phyloP scores from a whole-genome alignment of 352 stramenopile genomes.

The Globisporangium splendens region DNA sequence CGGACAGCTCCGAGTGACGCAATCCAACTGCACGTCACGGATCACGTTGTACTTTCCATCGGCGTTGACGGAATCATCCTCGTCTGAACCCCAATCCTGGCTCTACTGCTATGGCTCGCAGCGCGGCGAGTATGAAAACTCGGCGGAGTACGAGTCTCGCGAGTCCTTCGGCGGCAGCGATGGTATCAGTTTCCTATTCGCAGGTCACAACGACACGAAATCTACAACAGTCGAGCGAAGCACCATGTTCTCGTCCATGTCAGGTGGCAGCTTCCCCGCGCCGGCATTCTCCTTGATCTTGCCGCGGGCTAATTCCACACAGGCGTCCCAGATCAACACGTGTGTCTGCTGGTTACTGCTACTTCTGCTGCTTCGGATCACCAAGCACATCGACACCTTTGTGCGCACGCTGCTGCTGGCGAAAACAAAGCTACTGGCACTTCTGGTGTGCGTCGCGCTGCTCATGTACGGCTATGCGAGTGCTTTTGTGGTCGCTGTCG shows the following conservation, averaged over 20 bases:
- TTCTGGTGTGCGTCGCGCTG: conserved; percentile 28
- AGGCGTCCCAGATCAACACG: conserved; percentile 22
- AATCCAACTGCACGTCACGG: conserved; percentile 30
- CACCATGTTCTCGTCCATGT: conserved; percentile 40
- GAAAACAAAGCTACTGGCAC: conserved; percentile 24
- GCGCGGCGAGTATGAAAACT: conserved; percentile 16
- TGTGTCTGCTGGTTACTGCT: conserved; percentile 45
- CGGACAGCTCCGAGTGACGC: conserved; percentile 38
- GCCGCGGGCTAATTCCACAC: conserved; percentile 14
- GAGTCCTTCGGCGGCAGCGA: conserved; percentile 16
- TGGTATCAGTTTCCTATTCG: conserved; percentile 21
- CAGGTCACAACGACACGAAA: conserved; percentile 30
- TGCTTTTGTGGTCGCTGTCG: conserved; percentile 36
- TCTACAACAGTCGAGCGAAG: conserved; percentile 23
- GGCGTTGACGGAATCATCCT: background rate
- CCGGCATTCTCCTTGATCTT: conserved; percentile 45
- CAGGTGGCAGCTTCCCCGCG: conserved; percentile 21
- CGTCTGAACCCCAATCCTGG: background rate
- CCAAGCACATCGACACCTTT: conserved; percentile 36
- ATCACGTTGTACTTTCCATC: conserved; percentile 24
- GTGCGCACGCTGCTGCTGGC: conserved; percentile 31
- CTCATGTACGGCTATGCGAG: conserved; percentile 47
- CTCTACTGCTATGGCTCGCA: conserved; percentile 23
- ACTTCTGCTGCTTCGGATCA: conserved; percentile 35
- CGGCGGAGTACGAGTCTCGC: conserved; percentile 13